These are phyloP conservation scores for Suhomyces chickasaworum DNA, from an alignment of 1,139 yeast species.

Conservation along the genomic window DNA sequence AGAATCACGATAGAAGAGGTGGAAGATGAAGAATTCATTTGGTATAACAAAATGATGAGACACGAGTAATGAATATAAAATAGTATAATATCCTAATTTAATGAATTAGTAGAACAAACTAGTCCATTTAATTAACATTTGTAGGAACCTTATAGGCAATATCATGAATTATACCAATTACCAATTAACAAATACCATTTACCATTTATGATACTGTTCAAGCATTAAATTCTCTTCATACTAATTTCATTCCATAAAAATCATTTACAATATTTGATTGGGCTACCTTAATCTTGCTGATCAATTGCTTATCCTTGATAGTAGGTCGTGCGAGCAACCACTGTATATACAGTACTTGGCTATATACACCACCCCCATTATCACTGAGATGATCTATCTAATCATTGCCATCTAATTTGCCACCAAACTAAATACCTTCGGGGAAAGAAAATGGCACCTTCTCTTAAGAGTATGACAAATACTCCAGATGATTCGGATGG, in stretches of 20 bases:
- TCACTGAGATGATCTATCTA: background rate
- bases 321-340: background rate
- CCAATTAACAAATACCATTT: too few species aligned
- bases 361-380: background rate
- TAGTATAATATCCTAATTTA: background rate
- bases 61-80: slow-evolving; percentile 5
- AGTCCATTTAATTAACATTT: too few species aligned
- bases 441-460: slow-evolving; percentile 8
- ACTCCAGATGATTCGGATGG: slow-evolving; percentile 10
- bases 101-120: too few species aligned
- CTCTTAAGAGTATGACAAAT: slow-evolving; percentile 4
- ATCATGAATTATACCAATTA: too few species aligned
- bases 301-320: too few species aligned
- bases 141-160: too few species aligned
- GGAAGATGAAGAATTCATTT: slow-evolving; percentile 21
- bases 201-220: too few species aligned
- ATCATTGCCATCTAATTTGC: slow-evolving; percentile 4
- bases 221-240: too few species aligned
- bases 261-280: too few species aligned
- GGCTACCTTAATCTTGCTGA: too few species aligned
- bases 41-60: slow-evolving; percentile 14
- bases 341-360: too few species aligned
- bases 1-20: slow-evolving; percentile 19
- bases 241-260: too few species aligned
- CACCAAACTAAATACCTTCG: slow-evolving; percentile 3